These are phyloP conservation scores for Entomortierella beljakovae DNA, from an alignment of 192 early-diverging fungal species.

Conservation along the genomic window DNA sequence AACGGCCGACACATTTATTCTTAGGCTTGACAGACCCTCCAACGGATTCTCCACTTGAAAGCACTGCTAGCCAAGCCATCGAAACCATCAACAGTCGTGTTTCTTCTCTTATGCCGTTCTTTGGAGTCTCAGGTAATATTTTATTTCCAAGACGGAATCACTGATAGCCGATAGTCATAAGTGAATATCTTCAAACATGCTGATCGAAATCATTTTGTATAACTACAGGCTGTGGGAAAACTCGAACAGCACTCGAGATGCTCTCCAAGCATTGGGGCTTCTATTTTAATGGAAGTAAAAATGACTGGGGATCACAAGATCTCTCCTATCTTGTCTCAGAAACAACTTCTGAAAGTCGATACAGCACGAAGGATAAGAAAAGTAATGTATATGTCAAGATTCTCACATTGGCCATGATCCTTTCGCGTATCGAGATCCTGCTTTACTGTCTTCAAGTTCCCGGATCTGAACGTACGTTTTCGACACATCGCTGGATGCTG, in stretches of 20 bases:
- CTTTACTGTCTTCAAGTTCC: constrained; percentile 23
- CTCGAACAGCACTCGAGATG: constrained; percentile 30
- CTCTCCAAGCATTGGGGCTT: constrained; percentile 41
- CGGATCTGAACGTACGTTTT: constrained; percentile 19
- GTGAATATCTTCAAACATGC: too few species aligned
- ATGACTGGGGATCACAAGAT: constrained; percentile 25
- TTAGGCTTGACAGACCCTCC: too few species aligned
- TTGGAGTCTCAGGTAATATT: too few species aligned
- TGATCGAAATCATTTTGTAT: too few species aligned
- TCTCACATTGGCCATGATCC: constrained; percentile 23
- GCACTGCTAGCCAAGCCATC: too few species aligned
- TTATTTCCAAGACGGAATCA: too few species aligned
- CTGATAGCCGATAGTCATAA: too few species aligned
- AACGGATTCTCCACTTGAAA: too few species aligned
- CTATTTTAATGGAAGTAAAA: constrained; percentile 27
- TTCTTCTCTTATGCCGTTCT: too few species aligned
- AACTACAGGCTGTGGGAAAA: constrained; percentile 43
- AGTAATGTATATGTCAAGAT: constrained; percentile 26
- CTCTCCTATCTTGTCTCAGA: constrained; percentile 6
- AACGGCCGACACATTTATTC: too few species aligned
- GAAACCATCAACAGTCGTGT: too few species aligned
- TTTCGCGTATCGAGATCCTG: constrained; percentile 23
- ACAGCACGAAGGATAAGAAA: neutral
- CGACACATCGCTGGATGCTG: constrained; percentile 29
- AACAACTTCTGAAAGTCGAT: constrained; percentile 9